Conservation (phyloP, 495 filamentous ascomycete genomes). For the Hypoxylon crocopeplum region DNA sequence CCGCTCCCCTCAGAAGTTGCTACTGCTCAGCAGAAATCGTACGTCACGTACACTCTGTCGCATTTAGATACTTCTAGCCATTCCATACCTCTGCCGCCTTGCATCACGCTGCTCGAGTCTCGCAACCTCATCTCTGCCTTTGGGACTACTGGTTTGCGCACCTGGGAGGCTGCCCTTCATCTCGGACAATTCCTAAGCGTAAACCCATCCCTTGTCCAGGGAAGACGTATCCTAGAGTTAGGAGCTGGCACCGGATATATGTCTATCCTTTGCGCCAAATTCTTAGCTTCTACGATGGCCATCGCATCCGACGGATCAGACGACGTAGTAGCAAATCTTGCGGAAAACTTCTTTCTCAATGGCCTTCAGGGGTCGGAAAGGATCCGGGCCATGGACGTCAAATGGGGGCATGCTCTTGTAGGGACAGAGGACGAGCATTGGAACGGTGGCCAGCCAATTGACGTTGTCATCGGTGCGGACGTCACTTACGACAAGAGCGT, state of each 20-base stretch:
- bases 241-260: constrained; percentile 90
- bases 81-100: neutral
- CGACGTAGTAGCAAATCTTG: constrained; percentile 71
- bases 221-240: constrained; percentile 78
- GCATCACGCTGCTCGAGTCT: constrained; percentile 72
- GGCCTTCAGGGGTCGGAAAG: constrained; percentile 53
- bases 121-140: constrained; percentile 72
- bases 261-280: constrained; percentile 78
- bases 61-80: constrained; percentile 24
- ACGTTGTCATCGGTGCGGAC: constrained; percentile 59
- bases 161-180: constrained; percentile 94
- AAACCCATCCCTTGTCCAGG: constrained; percentile 49
- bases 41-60: constrained; percentile 73
- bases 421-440: constrained; percentile 52
- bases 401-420: constrained; percentile 65
- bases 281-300: constrained; percentile 68
- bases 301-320: constrained; percentile 83
- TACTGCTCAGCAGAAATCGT: constrained; percentile 75
- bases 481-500: constrained; percentile 57
- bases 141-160: constrained; percentile 86
- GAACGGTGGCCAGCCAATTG: constrained; percentile 51
- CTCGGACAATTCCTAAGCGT: constrained; percentile 72
- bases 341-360: constrained; percentile 72
- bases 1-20: constrained; percentile 64
- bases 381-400: constrained; percentile 58